Evolutionary conservation across 495 filamentous ascomycete genomes (phyloP).

Genomic region (Hypoxylon fragiforme): DNA sequence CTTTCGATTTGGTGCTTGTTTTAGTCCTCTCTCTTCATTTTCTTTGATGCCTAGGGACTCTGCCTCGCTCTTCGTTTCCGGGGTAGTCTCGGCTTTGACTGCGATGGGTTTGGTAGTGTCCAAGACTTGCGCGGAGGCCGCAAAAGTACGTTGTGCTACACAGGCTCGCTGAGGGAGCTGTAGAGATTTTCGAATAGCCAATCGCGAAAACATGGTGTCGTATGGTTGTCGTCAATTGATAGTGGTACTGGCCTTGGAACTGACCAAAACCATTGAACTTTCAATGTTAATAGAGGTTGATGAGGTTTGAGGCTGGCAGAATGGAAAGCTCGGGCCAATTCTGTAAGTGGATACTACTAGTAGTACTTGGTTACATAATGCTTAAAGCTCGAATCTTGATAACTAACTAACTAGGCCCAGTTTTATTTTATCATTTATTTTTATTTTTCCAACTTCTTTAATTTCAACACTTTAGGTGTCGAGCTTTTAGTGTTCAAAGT

Average conservation of each 20-base stretch:
- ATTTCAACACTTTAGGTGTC: too few relatives aligned
- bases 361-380: too few relatives aligned
- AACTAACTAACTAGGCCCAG: too few relatives aligned
- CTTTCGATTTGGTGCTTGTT: slow-evolving; percentile 86
- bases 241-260: slow-evolving; percentile 48
- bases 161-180: slow-evolving; percentile 30
- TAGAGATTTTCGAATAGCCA: slow-evolving; percentile 27
- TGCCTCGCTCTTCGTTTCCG: slow-evolving; percentile 41
- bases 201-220: slow-evolving; percentile 58
- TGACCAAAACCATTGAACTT: too few relatives aligned
- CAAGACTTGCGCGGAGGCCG: slow-evolving; percentile 41
- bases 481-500: too few relatives aligned
- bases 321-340: slow-evolving; percentile 41
- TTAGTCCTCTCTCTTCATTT: slow-evolving; percentile 59
- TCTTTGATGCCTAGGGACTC: slow-evolving; percentile 60
- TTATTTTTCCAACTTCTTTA: too few relatives aligned
- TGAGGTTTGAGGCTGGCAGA: slow-evolving; percentile 35
- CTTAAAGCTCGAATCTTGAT: too few relatives aligned
- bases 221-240: slow-evolving; percentile 40
- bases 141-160: slow-evolving; percentile 41
- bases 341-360: too few relatives aligned
- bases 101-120: slow-evolving; percentile 53
- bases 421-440: too few relatives aligned
- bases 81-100: slow-evolving; percentile 59
- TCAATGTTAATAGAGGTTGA: slow-evolving; percentile 54